Base-by-base conservation (phyloP, 306 rosid genomes). In the Dryas octopetala region DNA sequence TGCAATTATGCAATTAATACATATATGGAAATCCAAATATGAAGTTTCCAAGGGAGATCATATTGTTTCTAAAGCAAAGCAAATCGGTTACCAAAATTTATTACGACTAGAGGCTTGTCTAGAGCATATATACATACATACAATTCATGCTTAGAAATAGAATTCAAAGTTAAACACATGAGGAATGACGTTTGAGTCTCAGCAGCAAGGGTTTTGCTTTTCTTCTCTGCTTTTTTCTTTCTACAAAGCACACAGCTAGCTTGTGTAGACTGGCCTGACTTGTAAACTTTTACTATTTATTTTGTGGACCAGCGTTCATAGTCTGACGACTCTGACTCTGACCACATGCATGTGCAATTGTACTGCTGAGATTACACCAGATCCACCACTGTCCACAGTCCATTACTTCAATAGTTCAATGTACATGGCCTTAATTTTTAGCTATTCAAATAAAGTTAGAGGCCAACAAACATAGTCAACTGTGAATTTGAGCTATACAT, bases 221-320 rank as follows among this genome's bases (percentile, higher is more conserved):
- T 32, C 38, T 32, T 32, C 38, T 32, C 38, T 32, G 38, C 38
- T 32, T 32, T 32, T 32, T 32, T 32, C 38, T 32, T 32, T 32
- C 3, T 32, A 32, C 38, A 32, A 32, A 32, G 1, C 38, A 32
- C 38, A 32, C 38, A 1, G 38, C 38, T 32, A 32, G 3, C 38
- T 32, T 32, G 38, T 1, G 38, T 32, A 32, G 38, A 32, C 38
- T 32, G 38, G 5, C 61, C 32, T 63, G 6, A 16, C 48, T 26
- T 9, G 8, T 15, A 9, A 16, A n/a, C 57, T 14, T 32, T 16
- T 14, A 15, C 38, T 38, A 38, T 62, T 38, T 11, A 72, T 26
- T 23, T 16, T 4, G 14, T 68, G 68, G 77, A 73, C 68, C 77
- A 16, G 46, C 38, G 16, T 49, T 47, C 59, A 73, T 38, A 73